Evolutionary conservation across 306 rosid genomes (phyloP).

Genomic region (Quercus mongolica): DNA sequence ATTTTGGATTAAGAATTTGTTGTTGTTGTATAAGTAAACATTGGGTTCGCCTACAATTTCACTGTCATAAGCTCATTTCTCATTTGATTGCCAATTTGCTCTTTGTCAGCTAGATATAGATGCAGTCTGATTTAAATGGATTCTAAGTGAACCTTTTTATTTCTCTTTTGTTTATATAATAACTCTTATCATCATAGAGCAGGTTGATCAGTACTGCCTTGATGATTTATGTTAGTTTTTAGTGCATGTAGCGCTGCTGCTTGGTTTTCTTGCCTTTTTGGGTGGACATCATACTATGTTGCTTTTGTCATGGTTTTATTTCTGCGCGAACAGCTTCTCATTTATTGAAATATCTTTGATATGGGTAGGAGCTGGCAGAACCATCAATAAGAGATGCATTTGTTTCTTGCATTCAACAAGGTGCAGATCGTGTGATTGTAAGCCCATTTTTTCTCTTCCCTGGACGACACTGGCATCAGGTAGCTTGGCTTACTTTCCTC

Average conservation of each 20-base stretch:
- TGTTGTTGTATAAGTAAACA: no score
- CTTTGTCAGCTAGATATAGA: background rate
- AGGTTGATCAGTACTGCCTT: background rate
- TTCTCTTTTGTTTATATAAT: background rate
- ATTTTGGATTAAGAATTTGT: no score
- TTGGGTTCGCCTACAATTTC: background rate
- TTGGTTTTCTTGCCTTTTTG: background rate
- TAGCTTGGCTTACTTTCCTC: slow-evolving; percentile 21
- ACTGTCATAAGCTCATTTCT: no score
- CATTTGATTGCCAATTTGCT: background rate
- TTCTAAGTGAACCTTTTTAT: background rate
- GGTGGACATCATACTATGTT: background rate
- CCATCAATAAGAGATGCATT: slow-evolving; percentile 79
- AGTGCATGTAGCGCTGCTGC: background rate
- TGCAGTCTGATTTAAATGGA: background rate
- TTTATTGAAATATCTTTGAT: background rate
- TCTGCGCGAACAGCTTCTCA: background rate
- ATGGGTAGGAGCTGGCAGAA: slow-evolving; percentile 74
- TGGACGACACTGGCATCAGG: slow-evolving; percentile 91
- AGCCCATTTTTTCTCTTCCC: slow-evolving; percentile 93
- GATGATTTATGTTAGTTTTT: background rate
- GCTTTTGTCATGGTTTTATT: slow-evolving; percentile 9
- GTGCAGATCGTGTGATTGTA: slow-evolving; percentile 60
- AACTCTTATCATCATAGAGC: background rate
- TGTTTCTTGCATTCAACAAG: slow-evolving; percentile 56